These are phyloP conservation scores for Zasmidium angulare DNA, from an alignment of 2,329 filamentous ascomycete species.

Conservation along the genomic window DNA sequence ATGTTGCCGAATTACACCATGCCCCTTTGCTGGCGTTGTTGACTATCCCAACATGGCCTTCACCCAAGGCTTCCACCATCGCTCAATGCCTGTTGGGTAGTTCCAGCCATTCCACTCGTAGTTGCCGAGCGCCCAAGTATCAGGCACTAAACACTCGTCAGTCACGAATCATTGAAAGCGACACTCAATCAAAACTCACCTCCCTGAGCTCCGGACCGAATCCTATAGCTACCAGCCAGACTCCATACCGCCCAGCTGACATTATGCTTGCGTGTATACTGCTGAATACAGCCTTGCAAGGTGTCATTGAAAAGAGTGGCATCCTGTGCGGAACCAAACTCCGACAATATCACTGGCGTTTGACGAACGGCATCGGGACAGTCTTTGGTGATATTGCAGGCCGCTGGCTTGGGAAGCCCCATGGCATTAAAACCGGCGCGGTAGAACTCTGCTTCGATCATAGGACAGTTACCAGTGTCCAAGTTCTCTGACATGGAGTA, in stretches of 20 bases:
- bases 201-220: slow-evolving; percentile 47
- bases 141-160: slow-evolving; percentile 30
- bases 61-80: slow-evolving; percentile 55
- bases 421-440: slow-evolving; percentile 52
- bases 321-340: slow-evolving; percentile 41
- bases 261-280: slow-evolving; percentile 46
- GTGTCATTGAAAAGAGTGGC: slow-evolving; percentile 44
- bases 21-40: neutral
- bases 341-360: slow-evolving; percentile 39
- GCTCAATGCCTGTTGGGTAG: slow-evolving; percentile 46
- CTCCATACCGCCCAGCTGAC: slow-evolving; percentile 54
- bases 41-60: slow-evolving; percentile 44
- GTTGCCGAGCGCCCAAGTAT: slow-evolving; percentile 52
- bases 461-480: slow-evolving; percentile 47
- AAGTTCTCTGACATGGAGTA: slow-evolving; percentile 39
- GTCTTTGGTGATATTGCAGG: slow-evolving; percentile 37
- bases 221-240: slow-evolving; percentile 50
- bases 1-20: no score
- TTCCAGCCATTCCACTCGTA: slow-evolving; percentile 51
- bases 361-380: slow-evolving; percentile 37
- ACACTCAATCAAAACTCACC: neutral
- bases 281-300: slow-evolving; percentile 48
- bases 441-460: slow-evolving; percentile 52
- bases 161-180: no score
- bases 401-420: slow-evolving; percentile 36